phyloP scores from a whole-genome alignment of 148 eudicot species.

The Selenicereus undatus region DNA sequence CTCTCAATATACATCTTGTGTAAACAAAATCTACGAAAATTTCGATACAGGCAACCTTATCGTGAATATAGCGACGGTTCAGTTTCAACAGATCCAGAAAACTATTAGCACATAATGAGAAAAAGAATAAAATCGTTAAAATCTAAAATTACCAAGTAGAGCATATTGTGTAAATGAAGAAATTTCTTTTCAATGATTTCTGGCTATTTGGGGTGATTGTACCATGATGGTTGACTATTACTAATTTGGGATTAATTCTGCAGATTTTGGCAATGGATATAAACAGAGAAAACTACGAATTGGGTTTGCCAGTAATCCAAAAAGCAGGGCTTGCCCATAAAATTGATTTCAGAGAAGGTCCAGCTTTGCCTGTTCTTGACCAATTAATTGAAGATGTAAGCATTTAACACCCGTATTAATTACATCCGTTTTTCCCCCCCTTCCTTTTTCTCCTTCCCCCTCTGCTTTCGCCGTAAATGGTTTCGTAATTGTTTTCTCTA shows the following conservation, averaged over 20 bases:
- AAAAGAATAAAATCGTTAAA: neutral
- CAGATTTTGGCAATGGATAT: slow-evolving; percentile 80
- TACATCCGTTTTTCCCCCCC: neutral
- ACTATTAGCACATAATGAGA: no score
- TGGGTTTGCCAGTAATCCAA: slow-evolving; percentile 56
- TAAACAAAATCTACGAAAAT: no score
- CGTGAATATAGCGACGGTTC: no score
- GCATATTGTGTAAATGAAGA: neutral
- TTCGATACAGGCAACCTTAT: no score
- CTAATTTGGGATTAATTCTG: neutral
- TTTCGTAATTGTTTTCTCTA: no score
- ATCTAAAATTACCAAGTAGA: neutral
- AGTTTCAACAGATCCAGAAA: no score
- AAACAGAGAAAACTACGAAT: slow-evolving; percentile 59
- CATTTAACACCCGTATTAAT: neutral
- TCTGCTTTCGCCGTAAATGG: no score
- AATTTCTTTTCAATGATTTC: neutral
- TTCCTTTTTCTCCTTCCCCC: no score
- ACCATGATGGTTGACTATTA: no score
- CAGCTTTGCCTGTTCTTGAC: slow-evolving; percentile 69
- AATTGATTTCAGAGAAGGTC: slow-evolving; percentile 67
- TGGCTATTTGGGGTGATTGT: neutral
- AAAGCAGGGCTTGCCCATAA: slow-evolving; percentile 73
- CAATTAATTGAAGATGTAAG: slow-evolving; percentile 54
- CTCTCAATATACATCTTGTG: no score